These are phyloP conservation scores for Penicillium digitatum DNA, from an alignment of 2,329 filamentous ascomycete species.

Conservation along the genomic window DNA sequence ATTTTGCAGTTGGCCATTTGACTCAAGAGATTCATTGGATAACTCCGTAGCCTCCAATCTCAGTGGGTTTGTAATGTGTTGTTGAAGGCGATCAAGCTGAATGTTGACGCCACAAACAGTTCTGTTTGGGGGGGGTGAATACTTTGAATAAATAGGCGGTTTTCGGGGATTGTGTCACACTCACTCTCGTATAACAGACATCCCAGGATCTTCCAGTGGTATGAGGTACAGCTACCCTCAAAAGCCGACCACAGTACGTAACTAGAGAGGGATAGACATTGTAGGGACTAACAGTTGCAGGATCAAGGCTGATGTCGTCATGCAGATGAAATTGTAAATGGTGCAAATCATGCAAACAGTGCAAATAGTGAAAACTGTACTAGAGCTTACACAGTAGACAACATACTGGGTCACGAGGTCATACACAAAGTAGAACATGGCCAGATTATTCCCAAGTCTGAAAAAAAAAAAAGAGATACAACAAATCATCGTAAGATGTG, in stretches of 20 bases:
- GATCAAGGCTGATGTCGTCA: constrained; percentile 1
- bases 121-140: constrained; percentile 29
- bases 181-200: constrained; percentile 26
- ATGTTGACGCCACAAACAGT: constrained; percentile 56
- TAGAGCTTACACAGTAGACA: constrained; percentile 2
- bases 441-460: too few relatives aligned
- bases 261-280: not conserved
- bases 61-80: constrained; percentile 29
- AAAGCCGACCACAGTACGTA: not conserved
- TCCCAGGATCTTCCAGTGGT: constrained; percentile 1
- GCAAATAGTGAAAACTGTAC: not conserved
- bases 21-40: constrained; percentile 7
- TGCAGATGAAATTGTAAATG: not conserved
- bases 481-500: too few relatives aligned
- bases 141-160: not conserved
- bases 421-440: not conserved
- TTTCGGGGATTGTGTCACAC: not conserved
- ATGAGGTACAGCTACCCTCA: not conserved
- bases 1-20: constrained; percentile 55
- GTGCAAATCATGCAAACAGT: not conserved
- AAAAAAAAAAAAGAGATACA: too few relatives aligned
- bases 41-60: constrained; percentile 24
- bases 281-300: not conserved
- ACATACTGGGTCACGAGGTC: not conserved
- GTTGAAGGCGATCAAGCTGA: constrained; percentile 56